Evolutionary conservation across 2,329 filamentous ascomycete genomes (phyloP).

Genomic region (Diaporthe eres): DNA sequence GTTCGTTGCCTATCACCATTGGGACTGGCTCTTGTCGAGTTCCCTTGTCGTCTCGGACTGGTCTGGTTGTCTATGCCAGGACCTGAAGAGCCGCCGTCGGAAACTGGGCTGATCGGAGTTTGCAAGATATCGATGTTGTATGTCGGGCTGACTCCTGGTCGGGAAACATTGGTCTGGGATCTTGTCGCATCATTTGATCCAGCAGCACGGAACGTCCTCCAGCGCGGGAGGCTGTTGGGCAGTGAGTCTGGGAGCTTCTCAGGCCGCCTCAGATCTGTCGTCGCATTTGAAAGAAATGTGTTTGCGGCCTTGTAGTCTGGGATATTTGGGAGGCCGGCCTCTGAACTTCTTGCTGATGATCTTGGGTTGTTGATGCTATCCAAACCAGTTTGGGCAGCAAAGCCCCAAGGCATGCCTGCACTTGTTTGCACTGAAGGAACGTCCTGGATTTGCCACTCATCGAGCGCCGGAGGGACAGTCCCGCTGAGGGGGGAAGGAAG

Average conservation of each 20-base stretch:
- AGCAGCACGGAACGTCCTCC: background rate
- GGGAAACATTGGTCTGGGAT: background rate
- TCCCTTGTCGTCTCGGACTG: background rate
- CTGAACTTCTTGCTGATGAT: too few relatives aligned
- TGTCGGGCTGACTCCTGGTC: background rate
- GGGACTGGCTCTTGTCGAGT: background rate
- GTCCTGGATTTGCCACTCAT: too few relatives aligned
- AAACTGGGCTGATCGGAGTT: background rate
- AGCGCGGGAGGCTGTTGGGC: background rate
- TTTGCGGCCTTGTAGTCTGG: too few relatives aligned
- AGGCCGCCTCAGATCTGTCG: background rate
- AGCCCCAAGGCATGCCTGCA: too few relatives aligned
- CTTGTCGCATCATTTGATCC: background rate
- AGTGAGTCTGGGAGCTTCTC: background rate
- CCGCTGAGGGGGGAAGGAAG: too few relatives aligned
- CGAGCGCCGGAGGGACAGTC: too few relatives aligned
- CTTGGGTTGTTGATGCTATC: background rate
- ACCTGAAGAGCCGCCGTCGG: background rate
- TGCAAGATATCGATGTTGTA: background rate
- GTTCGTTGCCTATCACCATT: background rate
- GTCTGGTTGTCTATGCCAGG: background rate
- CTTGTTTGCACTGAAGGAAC: too few relatives aligned
- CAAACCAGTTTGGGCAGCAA: too few relatives aligned
- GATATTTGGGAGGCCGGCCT: background rate
- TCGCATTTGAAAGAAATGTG: background rate